Conservation (phyloP, 2,329 filamentous ascomycete species). For the Coleophoma crateriformis region DNA sequence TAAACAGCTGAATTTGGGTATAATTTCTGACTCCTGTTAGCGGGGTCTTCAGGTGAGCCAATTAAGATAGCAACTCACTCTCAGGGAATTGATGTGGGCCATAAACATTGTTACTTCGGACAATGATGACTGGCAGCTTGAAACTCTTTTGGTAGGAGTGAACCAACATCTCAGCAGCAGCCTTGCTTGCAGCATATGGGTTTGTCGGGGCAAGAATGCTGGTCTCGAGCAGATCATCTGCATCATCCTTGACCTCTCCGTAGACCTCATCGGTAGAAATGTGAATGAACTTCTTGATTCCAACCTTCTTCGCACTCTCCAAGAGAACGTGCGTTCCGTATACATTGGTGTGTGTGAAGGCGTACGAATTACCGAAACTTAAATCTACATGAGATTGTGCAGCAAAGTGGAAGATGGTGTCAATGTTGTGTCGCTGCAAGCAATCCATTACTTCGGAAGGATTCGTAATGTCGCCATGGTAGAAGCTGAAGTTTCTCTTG, state of each 20-base stretch:
- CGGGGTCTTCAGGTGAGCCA: background rate
- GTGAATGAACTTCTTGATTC: constrained; percentile 70
- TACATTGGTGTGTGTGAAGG: constrained; percentile 77
- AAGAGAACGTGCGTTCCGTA: constrained; percentile 79
- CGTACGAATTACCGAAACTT: constrained; percentile 77
- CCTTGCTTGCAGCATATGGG: constrained; percentile 76
- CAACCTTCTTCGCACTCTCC: constrained; percentile 68
- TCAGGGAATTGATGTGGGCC: constrained; percentile 80
- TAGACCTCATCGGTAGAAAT: constrained; percentile 85
- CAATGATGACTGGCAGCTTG: constrained; percentile 73
- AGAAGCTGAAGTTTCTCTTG: constrained; percentile 70
- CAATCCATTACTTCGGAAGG: constrained; percentile 64
- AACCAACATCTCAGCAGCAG: constrained; percentile 80
- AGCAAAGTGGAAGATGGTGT: constrained; percentile 79
- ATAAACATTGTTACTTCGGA: constrained; percentile 81
- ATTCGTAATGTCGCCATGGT: constrained; percentile 73
- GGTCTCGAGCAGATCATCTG: constrained; percentile 66
- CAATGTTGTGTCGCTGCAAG: constrained; percentile 65
- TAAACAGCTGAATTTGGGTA: constrained; percentile 74
- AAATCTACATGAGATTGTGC: constrained; percentile 82
- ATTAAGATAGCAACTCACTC: constrained; percentile 46
- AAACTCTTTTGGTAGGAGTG: constrained; percentile 82
- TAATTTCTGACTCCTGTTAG: constrained; percentile 56
- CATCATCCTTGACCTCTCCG: constrained; percentile 68
- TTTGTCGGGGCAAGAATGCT: constrained; percentile 76